phyloP scores from a whole-genome alignment of 1,284 basidiomycete species.

The Retiboletus fuscus region DNA sequence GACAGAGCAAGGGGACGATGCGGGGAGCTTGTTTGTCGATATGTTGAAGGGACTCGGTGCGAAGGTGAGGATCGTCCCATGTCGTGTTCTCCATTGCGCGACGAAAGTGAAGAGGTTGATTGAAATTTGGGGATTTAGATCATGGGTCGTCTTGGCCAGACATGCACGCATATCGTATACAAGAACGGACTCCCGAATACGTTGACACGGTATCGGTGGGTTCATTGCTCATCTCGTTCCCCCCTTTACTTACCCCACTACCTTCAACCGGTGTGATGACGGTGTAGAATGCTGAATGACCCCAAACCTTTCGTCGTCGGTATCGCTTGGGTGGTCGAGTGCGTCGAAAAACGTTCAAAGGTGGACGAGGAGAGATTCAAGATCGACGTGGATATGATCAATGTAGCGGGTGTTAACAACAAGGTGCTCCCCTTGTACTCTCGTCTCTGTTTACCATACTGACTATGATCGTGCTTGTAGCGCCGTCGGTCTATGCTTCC shows the following conservation, averaged over 20 bases:
- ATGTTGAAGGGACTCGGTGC: constrained; percentile 88
- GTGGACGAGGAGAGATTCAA: constrained; percentile 77
- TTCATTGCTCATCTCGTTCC: constrained; percentile 6
- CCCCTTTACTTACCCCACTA: neutral
- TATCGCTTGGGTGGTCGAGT: constrained; percentile 92
- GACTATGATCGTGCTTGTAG: constrained; percentile 44
- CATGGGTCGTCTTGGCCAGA: constrained; percentile 73
- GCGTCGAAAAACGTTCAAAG: constrained; percentile 74
- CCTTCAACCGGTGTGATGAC: neutral
- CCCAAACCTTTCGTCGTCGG: constrained; percentile 85
- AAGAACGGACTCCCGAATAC: constrained; percentile 89
- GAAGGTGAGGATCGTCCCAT: constrained; percentile 74
- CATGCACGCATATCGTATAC: constrained; percentile 90
- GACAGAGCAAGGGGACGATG: constrained; percentile 89
- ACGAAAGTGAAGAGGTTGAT: constrained; percentile 15
- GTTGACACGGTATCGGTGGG: constrained; percentile 76
- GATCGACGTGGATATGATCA: constrained; percentile 76
- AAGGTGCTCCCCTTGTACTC: constrained; percentile 64
- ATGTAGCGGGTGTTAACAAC: constrained; percentile 71
- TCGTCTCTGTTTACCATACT: neutral
- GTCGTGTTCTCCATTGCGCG: neutral
- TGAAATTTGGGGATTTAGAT: constrained; percentile 55
- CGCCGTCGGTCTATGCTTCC: constrained; percentile 77
- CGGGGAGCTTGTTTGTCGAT: constrained; percentile 84
- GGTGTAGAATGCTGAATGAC: constrained; percentile 65